These are phyloP conservation scores for Solanum megistacrolobum DNA, from an alignment of 257 asterid species.

Conservation along the genomic window DNA sequence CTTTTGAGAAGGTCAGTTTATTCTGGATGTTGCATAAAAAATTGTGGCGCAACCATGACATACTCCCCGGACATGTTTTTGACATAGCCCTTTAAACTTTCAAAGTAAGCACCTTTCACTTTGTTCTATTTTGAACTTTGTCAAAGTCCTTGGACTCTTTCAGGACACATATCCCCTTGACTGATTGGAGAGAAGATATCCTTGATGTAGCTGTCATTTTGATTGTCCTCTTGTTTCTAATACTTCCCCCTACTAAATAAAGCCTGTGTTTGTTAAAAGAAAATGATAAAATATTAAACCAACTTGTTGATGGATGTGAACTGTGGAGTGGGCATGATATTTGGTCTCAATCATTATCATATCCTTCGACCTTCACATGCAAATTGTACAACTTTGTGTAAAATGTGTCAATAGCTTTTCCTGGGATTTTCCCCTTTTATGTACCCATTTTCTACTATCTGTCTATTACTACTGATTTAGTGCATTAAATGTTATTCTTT, in stretches of 20 bases:
- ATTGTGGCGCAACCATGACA: not conserved
- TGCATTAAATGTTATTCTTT: not conserved
- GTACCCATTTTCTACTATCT: not conserved
- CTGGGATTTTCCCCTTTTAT: not conserved
- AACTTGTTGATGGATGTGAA: not conserved
- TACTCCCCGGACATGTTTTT: not conserved
- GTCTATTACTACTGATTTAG: not conserved
- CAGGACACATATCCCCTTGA: not conserved
- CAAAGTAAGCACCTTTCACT: not conserved
- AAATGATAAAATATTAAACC: not conserved
- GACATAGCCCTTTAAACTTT: not conserved
- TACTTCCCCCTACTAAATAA: not conserved
- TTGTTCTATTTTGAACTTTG: not conserved
- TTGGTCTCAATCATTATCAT: not conserved
- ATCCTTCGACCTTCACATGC: not conserved
- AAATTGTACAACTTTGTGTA: not conserved
- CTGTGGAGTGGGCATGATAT: not conserved
- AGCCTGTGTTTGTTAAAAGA: not conserved
- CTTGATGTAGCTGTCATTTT: not conserved
- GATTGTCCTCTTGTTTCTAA: not conserved
- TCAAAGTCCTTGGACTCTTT: not conserved
- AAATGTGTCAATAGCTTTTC: not conserved
- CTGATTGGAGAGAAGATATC: not conserved
- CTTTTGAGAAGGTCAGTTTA: constrained; percentile 85
- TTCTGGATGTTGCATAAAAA: not conserved